phyloP scores from a whole-genome alignment of 2,329 filamentous ascomycete species.

The Furcasterigmium sp. region DNA sequence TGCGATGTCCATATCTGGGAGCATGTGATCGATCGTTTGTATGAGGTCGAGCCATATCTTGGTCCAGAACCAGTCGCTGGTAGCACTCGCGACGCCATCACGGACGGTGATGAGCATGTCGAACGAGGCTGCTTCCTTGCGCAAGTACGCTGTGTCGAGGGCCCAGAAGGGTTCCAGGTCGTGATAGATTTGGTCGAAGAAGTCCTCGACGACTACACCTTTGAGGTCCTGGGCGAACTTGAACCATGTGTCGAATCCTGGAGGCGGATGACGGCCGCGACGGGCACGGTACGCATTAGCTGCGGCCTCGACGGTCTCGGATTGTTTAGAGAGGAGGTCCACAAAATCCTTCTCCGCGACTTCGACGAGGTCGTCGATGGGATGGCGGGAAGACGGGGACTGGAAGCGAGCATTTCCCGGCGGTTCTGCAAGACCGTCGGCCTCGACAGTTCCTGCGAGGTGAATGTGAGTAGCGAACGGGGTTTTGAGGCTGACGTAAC shows the following conservation, averaged over 20 bases:
- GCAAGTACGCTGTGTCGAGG: slow-evolving; percentile 40
- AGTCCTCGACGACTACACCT: slow-evolving; percentile 56
- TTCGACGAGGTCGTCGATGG: slow-evolving; percentile 45
- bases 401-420: no score
- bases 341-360: slow-evolving; percentile 39
- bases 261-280: slow-evolving; percentile 56
- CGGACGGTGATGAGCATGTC: slow-evolving; percentile 58
- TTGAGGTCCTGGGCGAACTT: slow-evolving; percentile 44
- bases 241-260: slow-evolving; percentile 59
- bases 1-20: slow-evolving; percentile 64
- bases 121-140: slow-evolving; percentile 46
- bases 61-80: slow-evolving; percentile 53
- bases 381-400: no score
- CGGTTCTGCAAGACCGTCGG: no score
- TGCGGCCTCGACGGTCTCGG: slow-evolving; percentile 42
- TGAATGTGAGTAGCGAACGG: no score
- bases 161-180: slow-evolving; percentile 59
- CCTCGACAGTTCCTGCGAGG: no score
- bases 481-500: no score
- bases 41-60: slow-evolving; percentile 51
- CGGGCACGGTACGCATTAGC: slow-evolving; percentile 48
- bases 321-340: slow-evolving; percentile 35
- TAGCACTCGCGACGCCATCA: slow-evolving; percentile 43
- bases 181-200: slow-evolving; percentile 60
- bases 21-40: slow-evolving; percentile 43